These are phyloP conservation scores for Neurospora sp. DNA, from an alignment of 495 filamentous ascomycete genomes.

Conservation along the genomic window DNA sequence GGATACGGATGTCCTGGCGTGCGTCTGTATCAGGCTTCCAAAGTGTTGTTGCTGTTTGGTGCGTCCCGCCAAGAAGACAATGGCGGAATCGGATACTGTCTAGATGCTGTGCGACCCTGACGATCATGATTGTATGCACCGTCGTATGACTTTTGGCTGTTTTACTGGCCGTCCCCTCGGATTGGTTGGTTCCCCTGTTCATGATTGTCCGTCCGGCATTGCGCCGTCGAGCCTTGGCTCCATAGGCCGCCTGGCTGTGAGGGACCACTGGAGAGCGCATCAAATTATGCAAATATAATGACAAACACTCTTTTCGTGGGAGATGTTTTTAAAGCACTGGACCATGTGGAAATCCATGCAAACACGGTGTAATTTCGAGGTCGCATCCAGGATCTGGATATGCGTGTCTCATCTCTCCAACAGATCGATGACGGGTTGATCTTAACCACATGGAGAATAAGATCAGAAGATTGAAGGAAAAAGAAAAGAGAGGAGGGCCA, in stretches of 20 bases:
- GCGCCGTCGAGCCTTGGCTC: background rate
- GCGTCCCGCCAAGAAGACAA: background rate
- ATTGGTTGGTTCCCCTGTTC: background rate
- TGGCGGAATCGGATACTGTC: background rate
- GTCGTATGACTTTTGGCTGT: background rate
- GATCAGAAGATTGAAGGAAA: background rate
- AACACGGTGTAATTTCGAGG: background rate
- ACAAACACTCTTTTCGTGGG: background rate
- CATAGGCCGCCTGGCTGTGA: background rate
- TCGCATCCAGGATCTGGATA: background rate
- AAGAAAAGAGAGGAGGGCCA: background rate
- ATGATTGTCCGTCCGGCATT: background rate
- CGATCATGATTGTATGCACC: background rate
- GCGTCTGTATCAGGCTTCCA: background rate
- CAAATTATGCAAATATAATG: background rate
- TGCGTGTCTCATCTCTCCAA: background rate
- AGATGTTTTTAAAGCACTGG: background rate
- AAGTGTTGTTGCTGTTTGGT: background rate
- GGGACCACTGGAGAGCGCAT: background rate
- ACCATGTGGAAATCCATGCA: background rate
- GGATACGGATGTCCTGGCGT: background rate
- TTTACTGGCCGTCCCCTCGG: background rate
- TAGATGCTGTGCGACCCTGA: background rate
- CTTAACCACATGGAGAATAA: background rate
- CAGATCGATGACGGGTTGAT: background rate